phyloP scores from a whole-genome alignment of 2,329 filamentous ascomycete species.

The Hyphodiscus sp. region DNA sequence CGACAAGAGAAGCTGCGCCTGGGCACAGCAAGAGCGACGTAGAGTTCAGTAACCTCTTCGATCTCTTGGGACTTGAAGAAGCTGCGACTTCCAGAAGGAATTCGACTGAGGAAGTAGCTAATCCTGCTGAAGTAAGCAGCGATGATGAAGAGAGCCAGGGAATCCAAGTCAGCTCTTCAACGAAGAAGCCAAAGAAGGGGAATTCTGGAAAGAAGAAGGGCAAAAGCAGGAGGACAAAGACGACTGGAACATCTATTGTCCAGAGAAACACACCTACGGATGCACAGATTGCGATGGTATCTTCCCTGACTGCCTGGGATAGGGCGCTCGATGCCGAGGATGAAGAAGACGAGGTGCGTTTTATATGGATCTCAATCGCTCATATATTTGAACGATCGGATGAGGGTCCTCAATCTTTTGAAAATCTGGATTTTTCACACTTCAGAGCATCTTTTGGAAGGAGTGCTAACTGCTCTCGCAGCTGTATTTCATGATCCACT shows the following conservation, averaged over 20 bases:
- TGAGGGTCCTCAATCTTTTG: background rate
- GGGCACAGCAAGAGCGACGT: background rate
- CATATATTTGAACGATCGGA: background rate
- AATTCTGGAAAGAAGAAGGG: background rate
- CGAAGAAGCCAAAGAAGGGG: background rate
- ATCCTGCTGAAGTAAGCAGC: background rate
- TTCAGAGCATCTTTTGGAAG: background rate
- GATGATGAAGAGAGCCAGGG: background rate
- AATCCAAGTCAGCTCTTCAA: background rate
- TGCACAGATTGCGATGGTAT: background rate
- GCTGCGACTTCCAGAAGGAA: background rate
- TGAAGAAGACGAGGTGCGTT: background rate
- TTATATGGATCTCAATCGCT: no score
- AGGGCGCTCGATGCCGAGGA: background rate
- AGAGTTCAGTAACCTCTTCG: background rate
- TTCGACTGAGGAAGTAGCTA: background rate
- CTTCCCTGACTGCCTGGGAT: background rate
- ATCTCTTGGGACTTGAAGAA: background rate
- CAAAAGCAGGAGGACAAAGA: background rate
- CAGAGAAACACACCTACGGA: background rate
- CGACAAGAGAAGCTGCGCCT: background rate
- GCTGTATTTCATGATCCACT: constrained; percentile 31
- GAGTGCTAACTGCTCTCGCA: background rate
- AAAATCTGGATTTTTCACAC: background rate
- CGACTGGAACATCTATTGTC: background rate